Base-by-base conservation (phyloP, 176 grass and related monocot genomes). In the Bromus sterilis region DNA sequence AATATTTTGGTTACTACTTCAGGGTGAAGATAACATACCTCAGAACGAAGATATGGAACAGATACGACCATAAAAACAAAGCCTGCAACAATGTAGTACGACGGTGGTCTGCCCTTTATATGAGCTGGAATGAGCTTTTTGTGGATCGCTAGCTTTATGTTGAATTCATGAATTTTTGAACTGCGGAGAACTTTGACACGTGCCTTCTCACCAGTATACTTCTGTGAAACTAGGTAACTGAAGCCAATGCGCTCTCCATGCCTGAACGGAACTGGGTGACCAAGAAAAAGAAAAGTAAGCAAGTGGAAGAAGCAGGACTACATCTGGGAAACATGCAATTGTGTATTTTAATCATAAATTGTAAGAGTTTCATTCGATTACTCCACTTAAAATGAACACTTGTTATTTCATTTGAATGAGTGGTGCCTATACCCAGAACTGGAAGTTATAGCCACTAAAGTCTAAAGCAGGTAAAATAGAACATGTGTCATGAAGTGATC, bases 221-320 rank as follows among this genome's bases (percentile, higher is more conserved):
- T 98, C 82, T 95, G 93, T 26, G 95, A 98, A 76, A 98, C 90
- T 55, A 98, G 90, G 55, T 98, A 98, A 84, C 93, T 93, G 82
- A 98, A 98, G 53, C 95, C 95, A 88, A 98, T 98, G 56, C 95
- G 93, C 85, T 98, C 95, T 29, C 95, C 95, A 80, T 93, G 95
- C 84, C 93, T 98, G 87, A 98, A 98, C 87, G 95, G 93, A 79
- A 98, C 95, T 98, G 85, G 60, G 82, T 60, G 75, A 74, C 30
- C 21, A 88, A 8, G 14, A 63, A 74, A 75, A 67, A 5, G 69
- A 80, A 53, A 75, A 55, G 56, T 88, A 63, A 88, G 75, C 49
- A 79, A 85, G 41, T 35, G 62, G 56, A 83, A 68, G 36, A 46
- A 14, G 36, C 40, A 35, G 3, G 5, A 74, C 34, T 29, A 32